A percentile compares a stretch with the other conserved stretches of the same genome.
These are phyloP conservation scores for Monosporascus sp. DNA, from an alignment of 2,329 filamentous ascomycete species.

Conservation along the genomic window DNA sequence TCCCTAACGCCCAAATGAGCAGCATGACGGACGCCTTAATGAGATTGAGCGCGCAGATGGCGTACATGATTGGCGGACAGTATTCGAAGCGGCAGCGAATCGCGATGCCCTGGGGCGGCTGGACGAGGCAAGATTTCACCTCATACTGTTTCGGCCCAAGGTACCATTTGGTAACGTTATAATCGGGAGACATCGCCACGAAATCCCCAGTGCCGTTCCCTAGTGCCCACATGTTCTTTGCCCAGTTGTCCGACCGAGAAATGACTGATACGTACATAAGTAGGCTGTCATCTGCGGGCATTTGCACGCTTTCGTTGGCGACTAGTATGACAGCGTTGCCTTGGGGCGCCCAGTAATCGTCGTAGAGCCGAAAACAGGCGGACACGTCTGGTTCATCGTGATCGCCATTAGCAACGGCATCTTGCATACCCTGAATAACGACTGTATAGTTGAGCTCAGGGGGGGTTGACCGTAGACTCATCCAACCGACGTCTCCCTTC, in stretches of 20 bases:
- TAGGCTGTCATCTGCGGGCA: conserved; percentile 11
- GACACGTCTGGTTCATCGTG: conserved; percentile 8
- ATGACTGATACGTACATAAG: conserved; percentile 16
- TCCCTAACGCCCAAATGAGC: conserved; percentile 9
- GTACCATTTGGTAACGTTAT: conserved; percentile 12
- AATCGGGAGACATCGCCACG: not conserved
- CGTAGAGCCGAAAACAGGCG: conserved; percentile 13
- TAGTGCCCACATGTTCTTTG: conserved; percentile 24
- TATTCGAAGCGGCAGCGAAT: conserved; percentile 18
- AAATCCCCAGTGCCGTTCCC: conserved; percentile 11
- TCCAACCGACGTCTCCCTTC: conserved; percentile 1
- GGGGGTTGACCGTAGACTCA: conserved; percentile 4
- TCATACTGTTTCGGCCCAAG: conserved; percentile 16
- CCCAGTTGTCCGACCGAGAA: conserved; percentile 16
- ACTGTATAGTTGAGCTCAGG: conserved; percentile 7
- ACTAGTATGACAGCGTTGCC: conserved; percentile 16
- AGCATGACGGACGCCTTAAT: conserved; percentile 14
- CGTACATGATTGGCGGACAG: conserved; percentile 15
- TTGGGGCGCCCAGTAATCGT: conserved; percentile 15
- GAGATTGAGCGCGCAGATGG: conserved; percentile 14
- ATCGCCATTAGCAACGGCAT: not conserved
- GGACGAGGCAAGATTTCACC: conserved; percentile 16
- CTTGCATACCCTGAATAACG: conserved; percentile 10
- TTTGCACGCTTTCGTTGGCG: conserved; percentile 8
- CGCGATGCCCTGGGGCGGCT: conserved; percentile 5